These are phyloP conservation scores for Tremellales sp. DNA, from an alignment of 1,284 basidiomycete species.

Conservation along the genomic window DNA sequence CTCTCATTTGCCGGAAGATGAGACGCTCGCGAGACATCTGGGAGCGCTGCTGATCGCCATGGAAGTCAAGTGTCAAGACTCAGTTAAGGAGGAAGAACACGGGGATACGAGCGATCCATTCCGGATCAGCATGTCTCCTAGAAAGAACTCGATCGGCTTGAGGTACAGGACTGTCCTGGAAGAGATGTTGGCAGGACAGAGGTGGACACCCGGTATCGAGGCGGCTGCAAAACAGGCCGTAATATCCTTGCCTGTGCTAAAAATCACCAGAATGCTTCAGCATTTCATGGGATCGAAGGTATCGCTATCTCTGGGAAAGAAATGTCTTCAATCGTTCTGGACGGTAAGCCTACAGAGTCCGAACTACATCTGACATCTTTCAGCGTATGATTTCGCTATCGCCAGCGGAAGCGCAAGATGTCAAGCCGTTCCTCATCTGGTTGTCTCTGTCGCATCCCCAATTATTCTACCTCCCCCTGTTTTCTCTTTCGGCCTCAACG, in stretches of 20 bases:
- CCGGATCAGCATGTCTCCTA: slow-evolving; percentile 9
- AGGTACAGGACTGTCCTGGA: too few relatives aligned
- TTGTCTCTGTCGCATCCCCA: slow-evolving; percentile 52
- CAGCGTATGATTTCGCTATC: not conserved
- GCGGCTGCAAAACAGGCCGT: slow-evolving; percentile 13
- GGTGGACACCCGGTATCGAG: slow-evolving; percentile 7
- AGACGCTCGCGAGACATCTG: slow-evolving; percentile 8
- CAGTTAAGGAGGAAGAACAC: too few relatives aligned
- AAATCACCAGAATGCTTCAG: slow-evolving; percentile 12
- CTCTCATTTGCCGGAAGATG: slow-evolving; percentile 18
- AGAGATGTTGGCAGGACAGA: too few relatives aligned
- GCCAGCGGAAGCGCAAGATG: not conserved
- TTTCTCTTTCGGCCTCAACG: slow-evolving; percentile 62
- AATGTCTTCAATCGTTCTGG: slow-evolving; percentile 3
- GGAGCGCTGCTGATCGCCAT: slow-evolving; percentile 21
- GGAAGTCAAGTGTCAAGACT: too few relatives aligned
- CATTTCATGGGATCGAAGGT: slow-evolving; percentile 10
- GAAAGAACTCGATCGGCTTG: too few relatives aligned
- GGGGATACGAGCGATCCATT: slow-evolving; percentile 10
- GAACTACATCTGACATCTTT: not conserved
- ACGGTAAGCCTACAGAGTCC: not conserved
- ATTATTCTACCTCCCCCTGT: slow-evolving; percentile 69
- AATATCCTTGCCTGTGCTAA: not conserved
- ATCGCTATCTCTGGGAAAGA: slow-evolving; percentile 7
- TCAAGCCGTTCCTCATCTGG: slow-evolving; percentile 25